A percentile compares a stretch with the other conserved stretches of the same genome.
These are phyloP conservation scores for Laburnicola sp. DNA, from an alignment of 2,329 filamentous ascomycete species.

Conservation along the genomic window DNA sequence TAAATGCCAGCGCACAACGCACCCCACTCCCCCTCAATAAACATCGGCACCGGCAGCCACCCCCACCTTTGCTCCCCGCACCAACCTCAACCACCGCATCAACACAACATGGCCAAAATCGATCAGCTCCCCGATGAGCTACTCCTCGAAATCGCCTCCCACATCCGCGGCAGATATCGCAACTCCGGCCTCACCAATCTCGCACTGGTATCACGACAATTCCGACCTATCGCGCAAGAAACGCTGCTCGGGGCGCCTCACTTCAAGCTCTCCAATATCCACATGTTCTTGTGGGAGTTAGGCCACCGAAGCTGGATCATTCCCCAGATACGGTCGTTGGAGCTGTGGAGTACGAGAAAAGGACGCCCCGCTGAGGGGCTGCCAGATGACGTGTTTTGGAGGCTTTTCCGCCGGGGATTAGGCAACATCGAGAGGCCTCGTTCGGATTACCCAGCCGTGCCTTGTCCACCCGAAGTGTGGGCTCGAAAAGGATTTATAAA, in stretches of 20 bases:
- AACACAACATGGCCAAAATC: constrained; percentile 5
- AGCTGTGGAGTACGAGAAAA: constrained; percentile 20
- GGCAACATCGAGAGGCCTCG: no score
- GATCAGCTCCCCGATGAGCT: constrained; percentile 20
- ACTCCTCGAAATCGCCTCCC: constrained; percentile 14
- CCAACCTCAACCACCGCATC: no score
- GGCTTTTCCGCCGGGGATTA: no score
- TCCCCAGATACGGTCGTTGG: constrained; percentile 13
- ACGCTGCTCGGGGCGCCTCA: constrained; percentile 17
- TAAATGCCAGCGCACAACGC: no score
- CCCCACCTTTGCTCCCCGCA: no score
- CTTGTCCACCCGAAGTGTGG: background rate
- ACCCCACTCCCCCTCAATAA: no score
- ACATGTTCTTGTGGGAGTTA: constrained; percentile 19
- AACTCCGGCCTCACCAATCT: constrained; percentile 19
- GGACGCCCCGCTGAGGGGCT: background rate
- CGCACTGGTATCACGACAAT: constrained; percentile 17
- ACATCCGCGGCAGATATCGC: constrained; percentile 9
- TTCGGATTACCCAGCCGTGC: background rate
- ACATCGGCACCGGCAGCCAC: no score
- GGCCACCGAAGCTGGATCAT: constrained; percentile 7
- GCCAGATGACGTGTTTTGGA: background rate
- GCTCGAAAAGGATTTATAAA: background rate
- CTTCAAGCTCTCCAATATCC: constrained; percentile 21
- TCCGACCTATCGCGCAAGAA: constrained; percentile 22